Conservation (phyloP, 2,329 filamentous ascomycete genomes). For the Calonectria hawksworthii region DNA sequence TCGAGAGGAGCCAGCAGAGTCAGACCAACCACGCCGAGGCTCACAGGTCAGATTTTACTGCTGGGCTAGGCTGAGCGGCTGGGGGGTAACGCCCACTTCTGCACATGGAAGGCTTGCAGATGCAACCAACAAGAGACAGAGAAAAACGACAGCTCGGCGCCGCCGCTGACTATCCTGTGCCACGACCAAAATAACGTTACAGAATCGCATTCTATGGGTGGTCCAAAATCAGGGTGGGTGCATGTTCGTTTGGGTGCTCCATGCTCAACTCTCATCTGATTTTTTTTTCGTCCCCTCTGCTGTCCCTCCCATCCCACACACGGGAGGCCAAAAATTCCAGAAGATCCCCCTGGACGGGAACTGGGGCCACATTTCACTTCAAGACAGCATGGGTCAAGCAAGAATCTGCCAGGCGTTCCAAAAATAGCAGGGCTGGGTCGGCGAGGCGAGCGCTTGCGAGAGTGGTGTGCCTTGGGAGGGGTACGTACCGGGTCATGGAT, state of each 20-base stretch:
- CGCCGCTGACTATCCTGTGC: conserved; percentile 14
- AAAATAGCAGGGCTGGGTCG: conserved; percentile 46
- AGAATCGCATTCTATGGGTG: background rate
- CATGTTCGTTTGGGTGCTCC: conserved; percentile 15
- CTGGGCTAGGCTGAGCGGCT: conserved; percentile 22
- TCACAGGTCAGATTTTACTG: conserved; percentile 42
- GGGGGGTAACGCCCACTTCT: conserved; percentile 37
- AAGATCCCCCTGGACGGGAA: conserved; percentile 31
- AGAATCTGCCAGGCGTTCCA: conserved; percentile 40
- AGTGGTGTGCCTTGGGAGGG: conserved; percentile 21
- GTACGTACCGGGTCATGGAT: background rate
- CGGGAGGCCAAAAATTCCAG: conserved; percentile 29
- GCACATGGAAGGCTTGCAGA: conserved; percentile 26
- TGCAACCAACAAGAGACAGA: conserved; percentile 18
- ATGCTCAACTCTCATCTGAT: conserved; percentile 5
- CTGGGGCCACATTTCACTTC: conserved; percentile 36
- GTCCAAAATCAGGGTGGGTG: background rate
- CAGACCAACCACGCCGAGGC: conserved; percentile 26
- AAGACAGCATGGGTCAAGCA: conserved; percentile 33
- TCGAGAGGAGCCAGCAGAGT: conserved; percentile 30
- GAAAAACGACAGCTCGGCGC: conserved; percentile 13
- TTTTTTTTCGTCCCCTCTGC: conserved; percentile 11
- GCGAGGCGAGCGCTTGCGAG: conserved; percentile 35
- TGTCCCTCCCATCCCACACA: background rate
- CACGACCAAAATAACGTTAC: conserved; percentile 4